Base-by-base conservation (phyloP, 129 eudicot genomes). In the Pseudognaphalium luteoalbum region DNA sequence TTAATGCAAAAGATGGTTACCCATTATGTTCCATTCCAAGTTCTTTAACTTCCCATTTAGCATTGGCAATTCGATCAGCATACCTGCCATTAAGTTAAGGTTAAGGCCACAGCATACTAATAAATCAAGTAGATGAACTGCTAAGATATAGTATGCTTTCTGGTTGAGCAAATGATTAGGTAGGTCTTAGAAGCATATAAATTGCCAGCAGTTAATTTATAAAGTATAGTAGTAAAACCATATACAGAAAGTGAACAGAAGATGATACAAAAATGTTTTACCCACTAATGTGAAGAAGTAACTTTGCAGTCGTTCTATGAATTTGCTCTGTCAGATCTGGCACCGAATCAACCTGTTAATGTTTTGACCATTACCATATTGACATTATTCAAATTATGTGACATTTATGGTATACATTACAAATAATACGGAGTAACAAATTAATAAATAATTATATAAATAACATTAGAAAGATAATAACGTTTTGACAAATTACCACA, bases 1-100 rank as follows among this genome's bases (percentile, higher is more conserved):
- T 21, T 76, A 17, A 28, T 25, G 47, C 33, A 58, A 57, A 42
- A 58, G 66, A 62, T 33, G 60, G 17, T 28, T 91, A 94, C 99
- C 99, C 97, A 76, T 95, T 95, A 75, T 95, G 99, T 81, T 95
- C 99, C 82, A 95, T 47, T 70, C 99, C 99, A 72, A 95, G 96
- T 81, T 95, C 97, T 85, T 95, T 95, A 42, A 95, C 97, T 81
- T 95, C 99, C 99, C 99, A 95, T 85, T 89, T 95, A 54, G 97
- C 88, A 83, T 76, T 89, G 66, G 96, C 94, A 76, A 95, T 87
- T 71, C 99, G 88, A 82, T 95, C 99, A 71, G 83, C 94, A 75
- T 95, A 95, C 89, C 99, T 95, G 99, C 73, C 72, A 83, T 81
- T 63, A 47, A 14, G 15, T 71, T 66, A 61, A 59, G 70, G 71